These are phyloP conservation scores for Chaetomium fimeti DNA, from an alignment of 495 filamentous ascomycete species.

Conservation along the genomic window DNA sequence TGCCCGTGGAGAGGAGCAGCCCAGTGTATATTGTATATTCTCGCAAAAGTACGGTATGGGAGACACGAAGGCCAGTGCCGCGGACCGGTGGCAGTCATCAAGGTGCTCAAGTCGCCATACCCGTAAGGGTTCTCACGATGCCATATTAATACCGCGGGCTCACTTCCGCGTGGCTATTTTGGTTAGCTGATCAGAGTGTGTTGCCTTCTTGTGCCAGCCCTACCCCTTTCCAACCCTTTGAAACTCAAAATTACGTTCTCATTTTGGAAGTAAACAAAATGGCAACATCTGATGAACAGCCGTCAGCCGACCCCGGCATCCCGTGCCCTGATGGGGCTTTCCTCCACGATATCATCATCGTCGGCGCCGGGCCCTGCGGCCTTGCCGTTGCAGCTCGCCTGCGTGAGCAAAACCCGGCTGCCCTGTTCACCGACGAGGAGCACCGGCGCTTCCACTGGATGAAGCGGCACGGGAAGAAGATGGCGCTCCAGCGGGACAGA, in stretches of 20 bases:
- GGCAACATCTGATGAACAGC: background rate
- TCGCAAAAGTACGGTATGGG: background rate
- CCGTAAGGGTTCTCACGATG: background rate
- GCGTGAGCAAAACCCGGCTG: background rate
- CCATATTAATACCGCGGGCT: background rate
- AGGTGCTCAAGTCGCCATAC: background rate
- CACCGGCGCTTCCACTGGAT: constrained; percentile 9
- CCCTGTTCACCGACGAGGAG: constrained; percentile 4
- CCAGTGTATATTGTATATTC: background rate
- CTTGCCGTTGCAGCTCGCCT: background rate
- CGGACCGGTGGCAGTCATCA: background rate
- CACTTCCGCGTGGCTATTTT: background rate
- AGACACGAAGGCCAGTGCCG: background rate
- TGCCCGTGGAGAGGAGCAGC: background rate
- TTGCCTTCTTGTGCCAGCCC: background rate
- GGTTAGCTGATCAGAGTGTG: background rate
- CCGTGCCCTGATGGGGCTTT: background rate
- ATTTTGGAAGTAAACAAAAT: background rate
- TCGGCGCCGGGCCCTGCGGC: background rate
- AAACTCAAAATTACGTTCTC: background rate
- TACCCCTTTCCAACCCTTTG: background rate
- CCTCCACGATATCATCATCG: constrained; percentile 1
- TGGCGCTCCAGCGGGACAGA: background rate
- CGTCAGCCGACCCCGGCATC: background rate
- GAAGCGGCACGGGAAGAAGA: background rate